These are phyloP conservation scores for Triangularia setosa DNA, from an alignment of 2,329 filamentous ascomycete species.

Conservation along the genomic window DNA sequence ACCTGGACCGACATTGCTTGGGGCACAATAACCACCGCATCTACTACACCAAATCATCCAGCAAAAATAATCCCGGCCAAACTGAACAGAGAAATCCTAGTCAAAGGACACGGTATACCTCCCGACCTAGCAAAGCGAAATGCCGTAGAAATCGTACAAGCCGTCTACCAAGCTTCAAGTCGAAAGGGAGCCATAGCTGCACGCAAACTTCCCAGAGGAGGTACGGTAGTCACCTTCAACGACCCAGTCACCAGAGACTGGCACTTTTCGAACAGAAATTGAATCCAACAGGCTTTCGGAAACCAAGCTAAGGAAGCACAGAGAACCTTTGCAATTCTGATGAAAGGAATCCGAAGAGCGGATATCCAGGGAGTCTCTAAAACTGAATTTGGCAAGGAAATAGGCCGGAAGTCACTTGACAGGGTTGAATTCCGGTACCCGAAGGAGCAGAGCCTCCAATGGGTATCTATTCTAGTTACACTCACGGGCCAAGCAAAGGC, in stretches of 20 bases:
- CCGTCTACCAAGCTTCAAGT: too few species aligned
- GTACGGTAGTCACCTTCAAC: too few species aligned
- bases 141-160: too few species aligned
- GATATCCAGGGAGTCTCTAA: background rate
- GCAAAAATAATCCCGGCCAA: too few species aligned
- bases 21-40: too few species aligned
- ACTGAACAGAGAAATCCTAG: too few species aligned
- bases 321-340: background rate
- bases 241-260: background rate
- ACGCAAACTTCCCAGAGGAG: too few species aligned
- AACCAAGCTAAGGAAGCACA: background rate
- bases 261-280: background rate
- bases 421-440: background rate
- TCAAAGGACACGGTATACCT: too few species aligned
- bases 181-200: too few species aligned
- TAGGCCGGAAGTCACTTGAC: background rate
- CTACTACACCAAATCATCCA: too few species aligned
- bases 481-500: background rate
- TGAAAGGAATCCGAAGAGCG: background rate
- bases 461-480: background rate
- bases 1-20: too few species aligned
- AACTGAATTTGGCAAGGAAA: background rate
- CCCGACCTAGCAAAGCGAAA: too few species aligned
- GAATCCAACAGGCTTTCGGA: background rate
- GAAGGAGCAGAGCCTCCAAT: background rate